Evolutionary conservation across 768 basidiomycete species (phyloP), one percentile per base, ranked within the genome.

Genomic region (Tubosaeta sp.): DNA sequence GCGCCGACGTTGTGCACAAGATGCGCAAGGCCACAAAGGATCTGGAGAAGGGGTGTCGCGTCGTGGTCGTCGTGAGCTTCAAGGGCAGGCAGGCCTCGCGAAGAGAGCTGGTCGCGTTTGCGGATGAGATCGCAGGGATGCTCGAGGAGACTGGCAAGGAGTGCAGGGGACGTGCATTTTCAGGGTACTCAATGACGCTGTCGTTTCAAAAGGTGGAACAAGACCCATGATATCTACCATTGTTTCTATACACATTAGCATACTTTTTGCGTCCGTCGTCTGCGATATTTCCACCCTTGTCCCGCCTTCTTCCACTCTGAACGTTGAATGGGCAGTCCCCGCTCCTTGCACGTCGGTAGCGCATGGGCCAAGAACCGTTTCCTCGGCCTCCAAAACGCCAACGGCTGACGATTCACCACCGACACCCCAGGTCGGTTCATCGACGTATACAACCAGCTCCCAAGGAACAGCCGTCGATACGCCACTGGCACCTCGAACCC

Each of bases 1-100:
- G 64, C 27, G 78, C 74, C 7, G 90, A 93, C 59, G 59, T 84
- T 18, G 73, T 72, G 32, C 84, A 85, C 66, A 91, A 89, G 65
- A 52, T 91, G 30, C 72, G 70, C 47, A 84, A 83, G 64, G 77
- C 76, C 19, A 66, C 72, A 45, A 71, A 75, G 46, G 78, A 84
- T 34, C 67, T 93, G 48, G 78, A 77, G 57, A 80, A 80, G 55
- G 86, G 86, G 0, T 66, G 71, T 29, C 70, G 76, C 9, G 79
- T 90, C 50, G 73, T 78, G 48, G 57, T 93, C 24, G 69, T 77
- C 3, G 78, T 86, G 57, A 66, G 71, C 21, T 69, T 72, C 34
- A 90, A 83, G 16, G 59, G 70, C 44, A 54, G 68, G n/a, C 53
- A 64, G 14, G 75, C 78, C 0, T 51, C 55, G 0, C 60, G 53